Percentiles rank a stretch among this genome's conserved stretches.
Conservation (phyloP, 78 protist genomes). For the Monosiga brevicollis region DNA sequence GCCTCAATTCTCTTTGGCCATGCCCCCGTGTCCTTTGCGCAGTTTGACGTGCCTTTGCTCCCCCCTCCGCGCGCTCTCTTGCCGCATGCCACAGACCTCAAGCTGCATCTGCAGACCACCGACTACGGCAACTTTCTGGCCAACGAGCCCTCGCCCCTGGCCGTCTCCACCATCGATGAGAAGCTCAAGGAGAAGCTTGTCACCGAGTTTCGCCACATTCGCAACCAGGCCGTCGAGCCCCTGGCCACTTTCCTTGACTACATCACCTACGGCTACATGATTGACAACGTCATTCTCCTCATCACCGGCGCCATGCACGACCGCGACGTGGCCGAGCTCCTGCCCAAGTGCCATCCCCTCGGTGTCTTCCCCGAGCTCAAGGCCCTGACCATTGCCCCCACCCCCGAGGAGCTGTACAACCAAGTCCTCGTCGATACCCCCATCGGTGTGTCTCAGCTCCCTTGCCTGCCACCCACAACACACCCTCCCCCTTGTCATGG, state of each 20-base stretch:
- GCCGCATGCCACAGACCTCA: conserved; percentile 55
- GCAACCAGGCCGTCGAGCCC: conserved; percentile 79
- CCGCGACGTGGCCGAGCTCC: conserved; percentile 66
- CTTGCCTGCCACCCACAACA: neutral
- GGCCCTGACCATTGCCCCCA: conserved; percentile 56
- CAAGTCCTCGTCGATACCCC: conserved; percentile 92
- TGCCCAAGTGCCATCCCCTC: conserved; percentile 92
- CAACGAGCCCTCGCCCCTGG: conserved; percentile 83
- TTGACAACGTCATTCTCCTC: conserved; percentile 92
- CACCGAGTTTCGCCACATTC: conserved; percentile 74
- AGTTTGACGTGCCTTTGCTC: too few species aligned
- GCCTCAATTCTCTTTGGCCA: too few species aligned
- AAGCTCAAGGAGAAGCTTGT: conserved; percentile 52
- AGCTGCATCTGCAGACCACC: conserved; percentile 77
- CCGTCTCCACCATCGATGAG: conserved; percentile 56
- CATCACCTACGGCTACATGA: conserved; percentile 95
- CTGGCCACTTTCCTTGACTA: conserved; percentile 88
- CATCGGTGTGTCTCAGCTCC: conserved; percentile 29
- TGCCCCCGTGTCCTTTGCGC: too few species aligned
- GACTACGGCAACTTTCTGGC: conserved; percentile 89
- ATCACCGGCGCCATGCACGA: conserved; percentile 88
- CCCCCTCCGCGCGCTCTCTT: neutral
- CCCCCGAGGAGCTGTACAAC: conserved; percentile 78
- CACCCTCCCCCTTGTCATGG: too few species aligned
- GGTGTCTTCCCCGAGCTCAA: conserved; percentile 81